phyloP scores from a whole-genome alignment of 1,284 basidiomycete genomes.

The Hemileia vastatrix region DNA sequence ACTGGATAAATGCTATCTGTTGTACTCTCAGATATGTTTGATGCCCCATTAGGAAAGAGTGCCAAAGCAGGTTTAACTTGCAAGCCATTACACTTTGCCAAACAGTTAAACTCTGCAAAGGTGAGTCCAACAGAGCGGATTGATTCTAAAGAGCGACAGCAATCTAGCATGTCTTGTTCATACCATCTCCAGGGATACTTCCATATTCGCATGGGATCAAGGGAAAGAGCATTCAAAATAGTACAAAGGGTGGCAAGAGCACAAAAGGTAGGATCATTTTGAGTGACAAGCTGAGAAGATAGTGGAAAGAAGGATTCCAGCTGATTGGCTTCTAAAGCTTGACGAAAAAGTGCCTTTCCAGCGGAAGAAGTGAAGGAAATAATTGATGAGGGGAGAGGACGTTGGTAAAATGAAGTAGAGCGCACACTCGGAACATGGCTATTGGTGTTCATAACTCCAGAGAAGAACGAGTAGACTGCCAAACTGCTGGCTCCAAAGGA shows the following conservation, averaged over 20 bases:
- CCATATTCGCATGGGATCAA: constrained; percentile 33
- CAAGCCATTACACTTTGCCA: constrained; percentile 35
- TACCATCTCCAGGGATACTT: constrained; percentile 33
- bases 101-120: constrained; percentile 34
- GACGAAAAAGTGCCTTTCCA: constrained; percentile 30
- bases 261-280: constrained; percentile 34
- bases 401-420: constrained; percentile 30
- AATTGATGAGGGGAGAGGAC: constrained; percentile 29
- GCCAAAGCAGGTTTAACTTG: not conserved
- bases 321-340: constrained; percentile 27
- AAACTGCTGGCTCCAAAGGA: too few relatives aligned
- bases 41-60: constrained; percentile 6
- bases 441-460: too few relatives aligned
- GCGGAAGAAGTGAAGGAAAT: constrained; percentile 26
- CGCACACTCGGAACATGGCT: too few relatives aligned
- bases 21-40: not conserved
- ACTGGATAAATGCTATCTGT: not conserved
- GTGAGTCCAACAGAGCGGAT: constrained; percentile 32
- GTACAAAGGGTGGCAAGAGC: constrained; percentile 32
- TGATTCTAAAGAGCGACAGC: constrained; percentile 31
- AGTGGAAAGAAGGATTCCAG: constrained; percentile 35
- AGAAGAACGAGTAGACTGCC: too few relatives aligned
- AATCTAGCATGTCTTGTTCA: constrained; percentile 35
- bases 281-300: constrained; percentile 28
- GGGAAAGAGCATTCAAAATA: constrained; percentile 34